Evolutionary conservation across 2,329 filamentous ascomycete species (phyloP).

Genomic region (Ustulina deusta): DNA sequence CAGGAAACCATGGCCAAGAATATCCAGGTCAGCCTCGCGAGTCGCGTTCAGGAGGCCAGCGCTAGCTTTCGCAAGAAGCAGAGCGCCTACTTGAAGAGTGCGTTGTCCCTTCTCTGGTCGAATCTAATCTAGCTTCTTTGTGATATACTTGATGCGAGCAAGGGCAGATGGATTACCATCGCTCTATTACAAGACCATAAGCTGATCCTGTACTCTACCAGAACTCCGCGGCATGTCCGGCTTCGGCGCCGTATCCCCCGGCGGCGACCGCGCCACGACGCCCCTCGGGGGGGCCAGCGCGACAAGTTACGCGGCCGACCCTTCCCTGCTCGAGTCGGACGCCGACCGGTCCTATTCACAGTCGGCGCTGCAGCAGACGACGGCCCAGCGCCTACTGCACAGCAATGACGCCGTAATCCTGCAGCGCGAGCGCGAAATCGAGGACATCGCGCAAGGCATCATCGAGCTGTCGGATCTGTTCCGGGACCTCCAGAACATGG

Average conservation of each 20-base stretch:
- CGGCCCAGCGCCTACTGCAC: conserved; percentile 71
- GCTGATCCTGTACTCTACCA: conserved; percentile 53
- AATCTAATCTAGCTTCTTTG: neutral
- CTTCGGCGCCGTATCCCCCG: conserved; percentile 62
- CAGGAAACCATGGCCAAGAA: conserved; percentile 98
- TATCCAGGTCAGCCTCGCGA: conserved; percentile 90
- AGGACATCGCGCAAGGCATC: conserved; percentile 97
- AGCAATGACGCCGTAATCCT: conserved; percentile 87
- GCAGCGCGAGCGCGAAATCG: conserved; percentile 95
- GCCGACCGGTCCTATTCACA: conserved; percentile 93
- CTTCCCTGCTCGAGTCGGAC: conserved; percentile 91
- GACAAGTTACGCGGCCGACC: conserved; percentile 75
- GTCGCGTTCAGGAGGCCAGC: conserved; percentile 90
- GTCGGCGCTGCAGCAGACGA: conserved; percentile 81
- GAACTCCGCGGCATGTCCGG: conserved; percentile 81
- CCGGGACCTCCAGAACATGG: conserved; percentile 95
- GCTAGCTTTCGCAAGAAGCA: conserved; percentile 97
- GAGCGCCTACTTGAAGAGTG: conserved; percentile 94
- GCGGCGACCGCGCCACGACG: conserved; percentile 65
- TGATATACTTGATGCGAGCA: neutral
- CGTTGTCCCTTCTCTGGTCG: conserved; percentile 37
- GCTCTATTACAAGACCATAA: neutral
- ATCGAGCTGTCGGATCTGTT: conserved; percentile 98
- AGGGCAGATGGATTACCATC: neutral
- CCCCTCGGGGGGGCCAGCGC: conserved; percentile 57